These are phyloP conservation scores for Silene vulgaris DNA, from an alignment of 179 eudicot genomes.

Conservation along the genomic window DNA sequence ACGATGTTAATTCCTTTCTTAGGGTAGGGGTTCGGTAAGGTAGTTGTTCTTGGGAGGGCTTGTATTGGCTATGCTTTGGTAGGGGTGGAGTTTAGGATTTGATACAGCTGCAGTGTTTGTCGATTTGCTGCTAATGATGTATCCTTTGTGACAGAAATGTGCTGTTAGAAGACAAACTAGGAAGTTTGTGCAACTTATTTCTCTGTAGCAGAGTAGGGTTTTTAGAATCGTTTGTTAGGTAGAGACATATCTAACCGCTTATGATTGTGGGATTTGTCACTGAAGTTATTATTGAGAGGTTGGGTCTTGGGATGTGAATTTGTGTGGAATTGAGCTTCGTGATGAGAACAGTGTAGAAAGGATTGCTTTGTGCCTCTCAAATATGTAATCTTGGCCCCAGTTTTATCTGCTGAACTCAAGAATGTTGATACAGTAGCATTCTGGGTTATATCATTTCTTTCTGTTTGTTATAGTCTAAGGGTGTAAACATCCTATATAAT, in stretches of 20 bases:
- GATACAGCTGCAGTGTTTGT: not conserved
- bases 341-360: not conserved
- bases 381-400: not conserved
- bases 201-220: not conserved
- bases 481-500: not conserved
- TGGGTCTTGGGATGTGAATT: not conserved
- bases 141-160: not conserved
- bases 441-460: not conserved
- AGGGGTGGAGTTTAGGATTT: not conserved
- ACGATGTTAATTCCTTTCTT: not conserved
- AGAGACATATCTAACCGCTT: not conserved
- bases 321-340: not conserved
- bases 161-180: not conserved
- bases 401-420: not conserved
- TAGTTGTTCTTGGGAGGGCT: not conserved
- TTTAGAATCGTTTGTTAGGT: not conserved
- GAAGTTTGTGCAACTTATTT: not conserved
- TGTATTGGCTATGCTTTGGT: not conserved
- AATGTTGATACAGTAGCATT: not conserved
- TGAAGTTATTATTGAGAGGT: not conserved
- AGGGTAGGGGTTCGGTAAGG: not conserved
- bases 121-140: not conserved
- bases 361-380: not conserved
- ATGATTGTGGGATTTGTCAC: not conserved
- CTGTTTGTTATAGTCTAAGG: not conserved